Percentiles rank a stretch among this genome's conserved stretches.
Evolutionary conservation across 202 grass and related monocot genomes (phyloP).

Genomic region (Digitaria exilis): DNA sequence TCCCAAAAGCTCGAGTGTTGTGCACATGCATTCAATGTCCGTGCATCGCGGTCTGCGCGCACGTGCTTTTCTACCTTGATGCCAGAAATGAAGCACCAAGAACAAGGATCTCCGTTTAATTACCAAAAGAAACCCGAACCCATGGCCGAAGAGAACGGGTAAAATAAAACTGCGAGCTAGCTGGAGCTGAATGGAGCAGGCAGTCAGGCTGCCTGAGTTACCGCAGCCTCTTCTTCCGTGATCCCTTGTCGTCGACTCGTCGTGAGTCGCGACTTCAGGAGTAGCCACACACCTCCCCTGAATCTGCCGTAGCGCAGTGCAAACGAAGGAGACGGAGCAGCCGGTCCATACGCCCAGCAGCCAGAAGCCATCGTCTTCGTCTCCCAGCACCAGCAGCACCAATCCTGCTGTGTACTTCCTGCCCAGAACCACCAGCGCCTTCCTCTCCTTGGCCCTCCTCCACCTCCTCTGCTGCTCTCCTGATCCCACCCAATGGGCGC

Average conservation of each 20-base stretch:
- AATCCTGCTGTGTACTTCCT: not conserved
- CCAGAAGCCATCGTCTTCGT: slow-evolving; percentile 3
- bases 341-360: not conserved
- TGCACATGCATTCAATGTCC: not conserved
- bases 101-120: not conserved
- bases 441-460: slow-evolving; percentile 28
- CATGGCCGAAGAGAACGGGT: not conserved
- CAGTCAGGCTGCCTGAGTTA: too few relatives aligned
- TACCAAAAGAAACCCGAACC: not conserved
- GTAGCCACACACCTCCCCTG: not conserved
- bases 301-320: not conserved
- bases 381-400: not conserved
- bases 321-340: not conserved
- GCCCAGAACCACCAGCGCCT: not conserved
- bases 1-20: too few relatives aligned
- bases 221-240: too few relatives aligned
- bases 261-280: too few relatives aligned
- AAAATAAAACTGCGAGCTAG: too few relatives aligned
- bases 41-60: not conserved
- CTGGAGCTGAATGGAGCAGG: too few relatives aligned
- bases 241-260: too few relatives aligned
- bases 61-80: not conserved
- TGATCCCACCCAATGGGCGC: too few relatives aligned
- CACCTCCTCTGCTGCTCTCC: slow-evolving; percentile 34
- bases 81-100: not conserved